Conservation (phyloP, 1,284 basidiomycete species). For the Blastosporella zonata region DNA sequence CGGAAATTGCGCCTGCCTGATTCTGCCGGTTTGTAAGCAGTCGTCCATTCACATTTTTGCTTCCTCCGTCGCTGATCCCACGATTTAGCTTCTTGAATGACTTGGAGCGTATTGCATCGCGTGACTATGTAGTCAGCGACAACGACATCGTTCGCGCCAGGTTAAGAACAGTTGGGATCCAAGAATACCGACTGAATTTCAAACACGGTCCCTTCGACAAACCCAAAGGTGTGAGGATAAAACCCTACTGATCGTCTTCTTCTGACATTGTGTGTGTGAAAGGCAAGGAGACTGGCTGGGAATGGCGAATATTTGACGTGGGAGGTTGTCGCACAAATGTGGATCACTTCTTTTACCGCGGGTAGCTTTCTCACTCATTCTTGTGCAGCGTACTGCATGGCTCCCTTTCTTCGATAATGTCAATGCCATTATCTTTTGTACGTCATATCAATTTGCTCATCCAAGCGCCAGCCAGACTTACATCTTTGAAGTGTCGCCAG, state of each 20-base stretch:
- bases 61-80: neutral
- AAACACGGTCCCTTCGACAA: conserved; percentile 40
- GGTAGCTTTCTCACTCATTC: conserved; percentile 1
- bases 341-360: conserved; percentile 10
- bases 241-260: conserved; percentile 4
- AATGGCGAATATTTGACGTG: conserved; percentile 68
- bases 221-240: conserved; percentile 26
- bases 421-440: conserved; percentile 46
- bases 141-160: conserved; percentile 64
- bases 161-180: conserved; percentile 55
- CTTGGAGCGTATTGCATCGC: conserved; percentile 51
- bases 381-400: conserved; percentile 52
- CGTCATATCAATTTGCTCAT: conserved; percentile 16
- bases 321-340: conserved; percentile 58
- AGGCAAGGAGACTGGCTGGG: conserved; percentile 38
- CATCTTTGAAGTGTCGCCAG: conserved; percentile 36
- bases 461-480: conserved; percentile 13
- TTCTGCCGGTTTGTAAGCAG: conserved; percentile 54
- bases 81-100: conserved; percentile 54
- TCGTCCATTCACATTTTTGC: conserved; percentile 4
- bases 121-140: conserved; percentile 52
- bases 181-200: conserved; percentile 52
- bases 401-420: conserved; percentile 62
- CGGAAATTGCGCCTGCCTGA: conserved; percentile 49
- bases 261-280: conserved; percentile 10